phyloP scores from a whole-genome alignment of 2,329 filamentous ascomycete species.

The Hymenoscyphus fraxineus region DNA sequence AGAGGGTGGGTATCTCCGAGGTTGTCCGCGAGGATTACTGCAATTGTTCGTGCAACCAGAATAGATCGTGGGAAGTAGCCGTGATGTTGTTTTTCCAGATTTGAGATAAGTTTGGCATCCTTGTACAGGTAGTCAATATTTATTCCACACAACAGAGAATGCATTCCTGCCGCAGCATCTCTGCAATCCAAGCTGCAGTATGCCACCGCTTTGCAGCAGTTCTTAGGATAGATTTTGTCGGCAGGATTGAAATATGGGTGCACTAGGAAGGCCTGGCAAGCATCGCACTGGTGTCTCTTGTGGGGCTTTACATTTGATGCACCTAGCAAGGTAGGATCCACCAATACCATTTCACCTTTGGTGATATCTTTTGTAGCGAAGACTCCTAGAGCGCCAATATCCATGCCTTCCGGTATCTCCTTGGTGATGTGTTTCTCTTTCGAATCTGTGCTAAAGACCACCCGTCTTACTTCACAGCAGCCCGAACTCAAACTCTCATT shows the following conservation, averaged over 20 bases:
- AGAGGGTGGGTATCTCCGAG: conserved; percentile 20
- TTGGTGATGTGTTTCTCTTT: not conserved
- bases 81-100: not conserved
- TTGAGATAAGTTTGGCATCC: not conserved
- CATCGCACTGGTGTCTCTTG: conserved; percentile 25
- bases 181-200: conserved; percentile 28
- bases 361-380: conserved; percentile 29
- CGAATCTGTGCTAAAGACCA: conserved; percentile 19
- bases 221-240: conserved; percentile 6
- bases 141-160: conserved; percentile 26
- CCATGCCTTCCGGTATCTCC: conserved; percentile 7
- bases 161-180: conserved; percentile 22
- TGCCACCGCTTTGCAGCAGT: conserved; percentile 23
- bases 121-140: conserved; percentile 27
- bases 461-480: conserved; percentile 18
- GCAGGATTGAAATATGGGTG: conserved; percentile 14
- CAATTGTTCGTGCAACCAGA: conserved; percentile 24
- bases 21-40: conserved; percentile 23
- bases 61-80: conserved; percentile 20
- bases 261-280: conserved; percentile 24
- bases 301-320: conserved; percentile 19
- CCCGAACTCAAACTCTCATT: conserved; percentile 16
- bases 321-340: conserved; percentile 21
- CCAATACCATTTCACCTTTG: conserved; percentile 24
- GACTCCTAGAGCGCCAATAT: conserved; percentile 29